Base-by-base conservation (phyloP, 2,329 filamentous ascomycete genomes). In the Phialemonium atrogriseum region DNA sequence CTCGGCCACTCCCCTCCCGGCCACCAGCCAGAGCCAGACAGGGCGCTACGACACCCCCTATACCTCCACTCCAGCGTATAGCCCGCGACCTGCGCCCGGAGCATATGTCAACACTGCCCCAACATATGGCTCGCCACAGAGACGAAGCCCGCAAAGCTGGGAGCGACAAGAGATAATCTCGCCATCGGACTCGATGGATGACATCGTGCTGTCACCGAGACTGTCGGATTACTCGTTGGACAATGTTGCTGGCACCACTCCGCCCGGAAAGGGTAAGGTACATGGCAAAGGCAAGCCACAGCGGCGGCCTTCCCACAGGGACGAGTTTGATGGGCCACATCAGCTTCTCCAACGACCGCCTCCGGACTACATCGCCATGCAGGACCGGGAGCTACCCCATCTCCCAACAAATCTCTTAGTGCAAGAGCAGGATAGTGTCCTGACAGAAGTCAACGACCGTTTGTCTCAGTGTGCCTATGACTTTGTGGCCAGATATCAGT, bases 401-500 rank as follows among this genome's bases (percentile, higher is more conserved):
- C 74, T 91, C 19, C 85, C 85, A 27, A 87, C 84, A 48, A 85
- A 87, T 54, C 71, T 93, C 30, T 73, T 84, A 48, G 79, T 85
- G 33, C 78, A 86, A 58, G 85, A 93, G 58, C 85, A 93, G 64
- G 84, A 91, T 60, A 74, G 72, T 50, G 83, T 93, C 46, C 66
- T 91, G 35, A 75, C 73, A 35, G 74, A 80, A 56, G 84, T 91
- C 56, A 91, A 91, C 62, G 84, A 89, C 58, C 74, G 84, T 39
- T 67, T 93, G 27, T 87, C 84, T 15, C 81, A 83, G 55, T 91
- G 84, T 55, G 85, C 84, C 19, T 93, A 82, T 66, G 84, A 93
- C 59, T 93, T 93, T 58, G 80, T 93, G 48, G 85, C 85, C 47
- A 87, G 86, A 58, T 91, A 91, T 55, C 84, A 89, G 58, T 93